Conservation (phyloP, 306 rosid species). For the Quercus cerris region DNA sequence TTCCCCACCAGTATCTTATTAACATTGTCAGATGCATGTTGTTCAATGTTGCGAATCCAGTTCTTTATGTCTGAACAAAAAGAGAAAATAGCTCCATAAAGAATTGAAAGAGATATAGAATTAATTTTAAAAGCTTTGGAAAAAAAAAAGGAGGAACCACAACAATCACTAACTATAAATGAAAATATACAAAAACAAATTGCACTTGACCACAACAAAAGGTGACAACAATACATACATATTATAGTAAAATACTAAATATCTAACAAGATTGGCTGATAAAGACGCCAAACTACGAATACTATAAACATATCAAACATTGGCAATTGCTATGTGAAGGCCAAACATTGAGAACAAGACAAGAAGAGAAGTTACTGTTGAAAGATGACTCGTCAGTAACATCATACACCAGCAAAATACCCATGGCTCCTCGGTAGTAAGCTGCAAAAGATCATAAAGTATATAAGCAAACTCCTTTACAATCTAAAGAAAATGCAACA, state of each 20-base stretch:
- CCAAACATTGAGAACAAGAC: slow-evolving; percentile 20
- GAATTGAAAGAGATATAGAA: slow-evolving; percentile 2
- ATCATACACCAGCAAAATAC: slow-evolving; percentile 80
- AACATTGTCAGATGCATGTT: slow-evolving; percentile 81
- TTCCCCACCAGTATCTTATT: slow-evolving; percentile 78
- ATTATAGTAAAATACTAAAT: background rate
- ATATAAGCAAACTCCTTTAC: slow-evolving; percentile 9
- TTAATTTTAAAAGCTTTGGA: background rate
- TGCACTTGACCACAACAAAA: background rate
- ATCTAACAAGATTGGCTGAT: background rate
- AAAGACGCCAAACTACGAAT: background rate
- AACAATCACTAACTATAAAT: background rate
- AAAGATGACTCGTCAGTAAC: slow-evolving; percentile 86
- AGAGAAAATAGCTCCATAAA: slow-evolving; percentile 9
- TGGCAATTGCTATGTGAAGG: slow-evolving; percentile 12
- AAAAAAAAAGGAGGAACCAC: background rate
- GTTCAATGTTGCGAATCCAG: slow-evolving; percentile 88
- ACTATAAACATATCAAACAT: background rate
- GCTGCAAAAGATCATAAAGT: slow-evolving; percentile 50
- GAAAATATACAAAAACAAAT: background rate
- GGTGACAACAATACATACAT: background rate
- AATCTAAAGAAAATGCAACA: slow-evolving; percentile 5
- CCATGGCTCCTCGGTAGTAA: slow-evolving; percentile 92
- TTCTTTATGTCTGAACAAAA: slow-evolving; percentile 66
- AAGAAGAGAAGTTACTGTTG: slow-evolving; percentile 49